Evolutionary conservation across 106 monocot genomes (phyloP).

Genomic region (Agapanthus africanus): DNA sequence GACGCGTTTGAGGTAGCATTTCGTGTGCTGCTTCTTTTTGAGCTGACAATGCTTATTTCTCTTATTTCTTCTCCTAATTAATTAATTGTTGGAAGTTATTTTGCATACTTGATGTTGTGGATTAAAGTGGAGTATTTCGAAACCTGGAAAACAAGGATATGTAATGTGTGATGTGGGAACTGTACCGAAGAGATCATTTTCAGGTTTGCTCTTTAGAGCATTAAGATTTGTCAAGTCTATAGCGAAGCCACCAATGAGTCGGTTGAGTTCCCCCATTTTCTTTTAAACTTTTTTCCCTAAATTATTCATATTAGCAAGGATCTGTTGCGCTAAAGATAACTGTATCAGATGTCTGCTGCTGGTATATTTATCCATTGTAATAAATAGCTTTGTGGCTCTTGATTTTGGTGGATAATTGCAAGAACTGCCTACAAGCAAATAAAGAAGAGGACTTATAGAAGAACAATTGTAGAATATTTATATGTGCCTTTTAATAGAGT

Average conservation of each 20-base stretch:
- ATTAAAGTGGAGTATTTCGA: background rate
- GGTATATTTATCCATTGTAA: too few relatives aligned
- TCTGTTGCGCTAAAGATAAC: too few relatives aligned
- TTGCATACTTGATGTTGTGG: background rate
- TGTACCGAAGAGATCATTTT: background rate
- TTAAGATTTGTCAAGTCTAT: background rate
- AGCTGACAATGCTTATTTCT: background rate
- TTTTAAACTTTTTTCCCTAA: too few relatives aligned
- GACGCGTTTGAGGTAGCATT: constrained; percentile 74
- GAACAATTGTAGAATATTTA: too few relatives aligned
- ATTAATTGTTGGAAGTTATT: background rate
- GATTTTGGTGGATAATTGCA: too few relatives aligned
- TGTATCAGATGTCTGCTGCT: too few relatives aligned
- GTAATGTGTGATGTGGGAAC: background rate
- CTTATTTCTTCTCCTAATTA: background rate
- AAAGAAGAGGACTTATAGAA: too few relatives aligned
- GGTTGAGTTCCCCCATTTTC: background rate
- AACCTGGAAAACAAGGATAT: background rate
- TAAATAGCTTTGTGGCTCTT: too few relatives aligned
- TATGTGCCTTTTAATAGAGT: too few relatives aligned
- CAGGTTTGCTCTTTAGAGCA: background rate
- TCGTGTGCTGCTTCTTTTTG: background rate
- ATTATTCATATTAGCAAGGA: too few relatives aligned
- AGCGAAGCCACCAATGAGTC: background rate
- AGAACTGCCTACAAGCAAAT: too few relatives aligned